phyloP scores from a whole-genome alignment of 2,329 filamentous ascomycete genomes.

The Ophiostoma quercus region DNA sequence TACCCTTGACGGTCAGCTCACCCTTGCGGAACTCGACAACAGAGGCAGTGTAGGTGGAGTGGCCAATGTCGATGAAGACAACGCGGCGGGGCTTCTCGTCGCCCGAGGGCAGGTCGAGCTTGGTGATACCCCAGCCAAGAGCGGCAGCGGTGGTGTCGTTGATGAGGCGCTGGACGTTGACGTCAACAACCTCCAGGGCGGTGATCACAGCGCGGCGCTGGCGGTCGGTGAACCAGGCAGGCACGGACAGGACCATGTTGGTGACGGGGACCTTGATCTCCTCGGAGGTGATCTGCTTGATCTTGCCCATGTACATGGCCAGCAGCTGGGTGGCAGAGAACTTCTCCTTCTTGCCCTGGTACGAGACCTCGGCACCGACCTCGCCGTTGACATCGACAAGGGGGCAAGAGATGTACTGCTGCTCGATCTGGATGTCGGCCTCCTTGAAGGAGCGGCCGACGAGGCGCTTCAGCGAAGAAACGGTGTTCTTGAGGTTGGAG shows the following conservation, averaged over 20 bases:
- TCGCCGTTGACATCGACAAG: conserved; percentile 89
- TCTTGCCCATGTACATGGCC: conserved; percentile 93
- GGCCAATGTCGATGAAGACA: conserved; percentile 87
- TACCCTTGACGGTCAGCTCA: conserved; percentile 88
- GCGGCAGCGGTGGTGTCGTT: conserved; percentile 97
- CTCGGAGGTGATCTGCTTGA: conserved; percentile 77
- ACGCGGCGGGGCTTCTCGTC: conserved; percentile 93
- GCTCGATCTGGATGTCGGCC: conserved; percentile 88
- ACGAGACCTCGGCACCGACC: conserved; percentile 88
- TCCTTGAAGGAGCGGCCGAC: conserved; percentile 81
- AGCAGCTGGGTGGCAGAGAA: conserved; percentile 92
- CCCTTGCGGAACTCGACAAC: conserved; percentile 97
- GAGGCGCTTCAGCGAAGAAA: conserved; percentile 86
- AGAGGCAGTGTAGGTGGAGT: conserved; percentile 92
- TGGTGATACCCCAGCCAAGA: conserved; percentile 95
- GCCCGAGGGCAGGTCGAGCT: conserved; percentile 79
- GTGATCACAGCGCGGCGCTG: conserved; percentile 88
- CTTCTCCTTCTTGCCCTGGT: conserved; percentile 89
- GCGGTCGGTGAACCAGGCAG: conserved; percentile 93
- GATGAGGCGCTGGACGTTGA: conserved; percentile 89
- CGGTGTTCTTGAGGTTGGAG: conserved; percentile 98
- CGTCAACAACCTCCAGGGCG: conserved; percentile 84
- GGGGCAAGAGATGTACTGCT: conserved; percentile 79
- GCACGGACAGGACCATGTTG: conserved; percentile 90
- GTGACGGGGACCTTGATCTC: conserved; percentile 89